Percentiles rank a stretch among this genome's conserved stretches.
phyloP scores from a whole-genome alignment of 2,329 filamentous ascomycete genomes.

The Fusarium sp. region DNA sequence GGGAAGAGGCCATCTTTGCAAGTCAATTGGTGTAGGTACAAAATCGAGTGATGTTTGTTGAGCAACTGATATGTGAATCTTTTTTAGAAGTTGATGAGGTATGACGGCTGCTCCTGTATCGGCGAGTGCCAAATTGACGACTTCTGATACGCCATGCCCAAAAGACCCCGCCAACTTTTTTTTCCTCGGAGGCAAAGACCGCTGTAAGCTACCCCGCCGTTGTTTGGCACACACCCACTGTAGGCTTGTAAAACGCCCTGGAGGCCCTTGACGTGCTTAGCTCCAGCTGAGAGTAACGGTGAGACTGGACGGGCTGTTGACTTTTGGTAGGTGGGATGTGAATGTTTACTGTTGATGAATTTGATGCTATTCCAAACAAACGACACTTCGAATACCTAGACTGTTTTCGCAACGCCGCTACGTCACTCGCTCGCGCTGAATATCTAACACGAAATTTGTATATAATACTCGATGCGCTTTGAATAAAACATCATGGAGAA shows the following conservation, averaged over 20 bases:
- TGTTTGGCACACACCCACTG: slow-evolving; percentile 43
- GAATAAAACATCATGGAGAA: slow-evolving; percentile 76
- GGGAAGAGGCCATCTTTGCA: slow-evolving; percentile 45
- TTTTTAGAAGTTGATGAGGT: slow-evolving; percentile 20
- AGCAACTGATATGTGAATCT: slow-evolving; percentile 10
- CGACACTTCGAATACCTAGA: slow-evolving; percentile 1
- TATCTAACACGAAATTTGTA: not conserved
- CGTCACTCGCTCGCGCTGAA: not conserved
- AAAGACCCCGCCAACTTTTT: slow-evolving; percentile 35
- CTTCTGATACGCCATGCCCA: slow-evolving; percentile 43
- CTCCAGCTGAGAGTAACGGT: slow-evolving; percentile 26
- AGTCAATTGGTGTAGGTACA: slow-evolving; percentile 29
- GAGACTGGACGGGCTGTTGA: slow-evolving; percentile 33
- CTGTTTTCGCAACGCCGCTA: slow-evolving; percentile 3
- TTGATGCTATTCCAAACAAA: slow-evolving; percentile 34
- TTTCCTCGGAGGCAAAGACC: slow-evolving; percentile 33
- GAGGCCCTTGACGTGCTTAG: slow-evolving; percentile 38
- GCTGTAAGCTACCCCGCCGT: slow-evolving; percentile 50
- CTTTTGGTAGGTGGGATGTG: slow-evolving; percentile 43
- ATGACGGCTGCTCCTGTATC: slow-evolving; percentile 47
- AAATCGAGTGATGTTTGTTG: slow-evolving; percentile 3
- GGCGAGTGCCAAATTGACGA: slow-evolving; percentile 46
- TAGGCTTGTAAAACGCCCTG: slow-evolving; percentile 36
- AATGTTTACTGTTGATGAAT: slow-evolving; percentile 32
- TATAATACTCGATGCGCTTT: slow-evolving; percentile 4